Evolutionary conservation across 495 filamentous ascomycete species (phyloP), one percentile per base, ranked within the genome.

Genomic region (Polyplosphaeria fusca): DNA sequence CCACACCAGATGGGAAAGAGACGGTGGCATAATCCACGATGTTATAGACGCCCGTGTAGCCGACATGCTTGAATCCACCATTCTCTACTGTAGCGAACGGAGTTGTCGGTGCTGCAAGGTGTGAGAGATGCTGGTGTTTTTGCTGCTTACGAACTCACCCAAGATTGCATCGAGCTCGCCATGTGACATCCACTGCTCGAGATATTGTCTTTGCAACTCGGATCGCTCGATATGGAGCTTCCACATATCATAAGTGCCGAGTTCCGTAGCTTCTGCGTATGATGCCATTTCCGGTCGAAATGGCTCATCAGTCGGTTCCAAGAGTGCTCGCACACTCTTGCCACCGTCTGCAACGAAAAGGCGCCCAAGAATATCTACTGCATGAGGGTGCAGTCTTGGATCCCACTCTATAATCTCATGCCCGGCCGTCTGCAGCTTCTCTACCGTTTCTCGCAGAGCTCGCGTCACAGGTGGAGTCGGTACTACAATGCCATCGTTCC

Each of bases 331-430:
- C 9, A 71, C 55, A 14, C 63, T 64, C 35, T 70, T 68, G 2
- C 70, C 70, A 19, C 70, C 68, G 51, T 72, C 70, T n/a, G 70
- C 63, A n/a, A 67, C 35, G 55, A 71, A 72, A 63, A 70, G 61
- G 11, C 51, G 37, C 26, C 52, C 64, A 16, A 72, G 35, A 4
- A 68, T 20, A 1, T 61, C 43, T 24, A 64, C 18, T 14, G 56
- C 51, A 41, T 67, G 38, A 16, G 63, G 35, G 46, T 71, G 67
- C 7, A 45, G 43, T n/a, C 22, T 42, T 12, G 58, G 45, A 37
- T 54, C 35, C 65, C 65, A 68, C 14, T 66, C 63, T 4, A 68
- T 42, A n/a, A 68, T 48, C 12, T 66, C 65, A 44, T 68, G 65
- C 13, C 65, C 63, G 3, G 63, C 63, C 27, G 55, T 55, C 22